A percentile compares a stretch with the other conserved stretches of the same genome.
Evolutionary conservation across 2,329 filamentous ascomycete genomes (phyloP).

Genomic region (Drechmeria coniospora): DNA sequence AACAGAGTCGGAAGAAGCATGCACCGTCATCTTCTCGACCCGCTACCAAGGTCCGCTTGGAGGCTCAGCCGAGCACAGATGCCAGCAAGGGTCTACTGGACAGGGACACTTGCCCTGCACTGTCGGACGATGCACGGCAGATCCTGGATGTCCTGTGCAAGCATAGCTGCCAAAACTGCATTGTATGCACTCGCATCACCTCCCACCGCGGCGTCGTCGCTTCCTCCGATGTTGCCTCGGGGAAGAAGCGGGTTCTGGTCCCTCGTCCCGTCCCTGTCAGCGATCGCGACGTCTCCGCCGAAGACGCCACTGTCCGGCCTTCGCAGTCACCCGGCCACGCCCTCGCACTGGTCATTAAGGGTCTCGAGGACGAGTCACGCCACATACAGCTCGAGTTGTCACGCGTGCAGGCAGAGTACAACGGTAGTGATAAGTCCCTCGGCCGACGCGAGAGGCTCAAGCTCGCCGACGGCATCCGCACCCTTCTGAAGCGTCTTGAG

Average conservation of each 20-base stretch:
- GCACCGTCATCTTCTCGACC: too few relatives aligned
- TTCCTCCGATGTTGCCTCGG: constrained; percentile 19
- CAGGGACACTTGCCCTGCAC: constrained; percentile 23
- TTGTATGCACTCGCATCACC: constrained; percentile 39
- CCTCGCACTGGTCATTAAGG: constrained; percentile 70
- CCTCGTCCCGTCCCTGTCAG: constrained; percentile 52
- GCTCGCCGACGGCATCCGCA: constrained; percentile 45
- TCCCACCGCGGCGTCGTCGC: constrained; percentile 25
- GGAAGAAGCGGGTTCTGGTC: constrained; percentile 45
- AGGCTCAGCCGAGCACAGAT: too few relatives aligned
- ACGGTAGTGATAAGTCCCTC: constrained; percentile 48
- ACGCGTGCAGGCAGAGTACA: constrained; percentile 45
- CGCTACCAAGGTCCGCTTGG: too few relatives aligned
- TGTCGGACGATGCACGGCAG: constrained; percentile 35
- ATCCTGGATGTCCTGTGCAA: constrained; percentile 37
- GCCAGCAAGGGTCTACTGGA: constrained; percentile 12
- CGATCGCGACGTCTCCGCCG: constrained; percentile 34
- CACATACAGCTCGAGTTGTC: constrained; percentile 61
- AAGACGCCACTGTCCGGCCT: constrained; percentile 46
- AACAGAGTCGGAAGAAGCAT: constrained; percentile 11
- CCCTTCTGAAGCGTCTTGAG: constrained; percentile 48
- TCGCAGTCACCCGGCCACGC: constrained; percentile 56
- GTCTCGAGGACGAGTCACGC: constrained; percentile 61
- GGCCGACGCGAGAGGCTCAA: constrained; percentile 48
- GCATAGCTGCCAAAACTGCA: constrained; percentile 41